Percentiles rank a stretch among this genome's conserved stretches.
Conservation (phyloP, 202 grass and related monocot species). For the Zoysia matrella region DNA sequence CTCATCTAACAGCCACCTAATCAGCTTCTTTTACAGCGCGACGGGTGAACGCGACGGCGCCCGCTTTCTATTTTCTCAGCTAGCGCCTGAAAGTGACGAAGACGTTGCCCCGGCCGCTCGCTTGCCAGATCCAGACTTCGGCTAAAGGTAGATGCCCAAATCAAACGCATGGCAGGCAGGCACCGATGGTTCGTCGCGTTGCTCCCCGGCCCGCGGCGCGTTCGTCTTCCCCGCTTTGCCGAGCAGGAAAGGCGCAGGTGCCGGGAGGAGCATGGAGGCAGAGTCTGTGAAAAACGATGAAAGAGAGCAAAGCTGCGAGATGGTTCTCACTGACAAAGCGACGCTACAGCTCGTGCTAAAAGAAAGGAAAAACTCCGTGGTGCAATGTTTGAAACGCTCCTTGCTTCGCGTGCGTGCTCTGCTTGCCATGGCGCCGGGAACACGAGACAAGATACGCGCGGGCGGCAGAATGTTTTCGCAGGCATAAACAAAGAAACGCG, state of each 20-base stretch:
- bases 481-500: constrained; percentile 27
- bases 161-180: no score
- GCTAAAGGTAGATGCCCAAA: no score
- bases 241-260: no score
- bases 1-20: constrained; percentile 36
- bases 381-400: background rate
- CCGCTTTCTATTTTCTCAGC: background rate
- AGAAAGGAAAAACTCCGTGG: background rate
- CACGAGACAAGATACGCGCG: constrained; percentile 7
- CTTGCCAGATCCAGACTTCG: background rate
- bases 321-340: background rate
- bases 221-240: no score
- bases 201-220: no score
- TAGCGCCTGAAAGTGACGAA: background rate
- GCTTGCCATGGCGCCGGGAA: background rate
- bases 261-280: no score
- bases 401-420: background rate
- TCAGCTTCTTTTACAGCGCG: constrained; percentile 10
- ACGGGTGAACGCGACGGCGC: background rate
- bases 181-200: no score
- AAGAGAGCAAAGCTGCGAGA: background rate
- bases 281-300: no score
- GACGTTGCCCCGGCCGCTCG: background rate
- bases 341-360: background rate
- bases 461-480: constrained; percentile 10